phyloP scores from a whole-genome alignment of 2,329 filamentous ascomycete species.

The Venturia nashicola region DNA sequence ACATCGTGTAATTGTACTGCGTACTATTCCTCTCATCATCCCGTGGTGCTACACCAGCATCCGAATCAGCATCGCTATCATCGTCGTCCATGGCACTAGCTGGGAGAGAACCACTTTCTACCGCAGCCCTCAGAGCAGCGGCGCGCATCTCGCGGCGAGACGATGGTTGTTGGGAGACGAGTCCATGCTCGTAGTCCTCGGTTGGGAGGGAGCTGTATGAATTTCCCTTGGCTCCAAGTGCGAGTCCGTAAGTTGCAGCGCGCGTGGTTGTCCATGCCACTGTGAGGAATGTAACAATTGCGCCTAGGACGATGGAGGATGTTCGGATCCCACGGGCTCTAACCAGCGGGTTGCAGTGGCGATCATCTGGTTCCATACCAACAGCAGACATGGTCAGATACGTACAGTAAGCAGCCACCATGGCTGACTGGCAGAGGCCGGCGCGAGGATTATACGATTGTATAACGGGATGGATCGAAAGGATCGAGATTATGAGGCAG shows the following conservation, averaged over 20 bases:
- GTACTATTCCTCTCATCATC: constrained; percentile 84
- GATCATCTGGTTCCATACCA: constrained; percentile 94
- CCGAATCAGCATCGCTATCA: constrained; percentile 51
- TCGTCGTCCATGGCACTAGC: constrained; percentile 76
- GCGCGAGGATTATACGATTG: constrained; percentile 90
- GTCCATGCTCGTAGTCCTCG: constrained; percentile 67
- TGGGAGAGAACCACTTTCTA: constrained; percentile 84
- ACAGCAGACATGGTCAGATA: constrained; percentile 98
- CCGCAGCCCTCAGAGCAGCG: constrained; percentile 78
- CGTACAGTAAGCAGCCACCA: constrained; percentile 96
- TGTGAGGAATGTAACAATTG: constrained; percentile 90
- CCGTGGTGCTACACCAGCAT: constrained; percentile 52
- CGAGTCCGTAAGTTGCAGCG: constrained; percentile 81
- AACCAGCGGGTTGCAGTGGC: constrained; percentile 85
- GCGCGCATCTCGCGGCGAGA: constrained; percentile 82
- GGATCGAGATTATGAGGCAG: constrained; percentile 64
- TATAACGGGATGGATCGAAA: constrained; percentile 81
- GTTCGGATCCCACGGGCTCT: constrained; percentile 76
- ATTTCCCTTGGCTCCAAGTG: constrained; percentile 51
- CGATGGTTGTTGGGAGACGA: constrained; percentile 76
- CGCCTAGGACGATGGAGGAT: constrained; percentile 82
- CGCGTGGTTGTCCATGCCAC: constrained; percentile 96
- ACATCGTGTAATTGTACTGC: constrained; percentile 92
- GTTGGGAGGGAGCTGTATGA: constrained; percentile 23
- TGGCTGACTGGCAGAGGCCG: constrained; percentile 90